Percentiles rank a stretch among this genome's conserved stretches.
Conservation (phyloP, 2,329 filamentous ascomycete genomes). For the Penicillium capsulatum region DNA sequence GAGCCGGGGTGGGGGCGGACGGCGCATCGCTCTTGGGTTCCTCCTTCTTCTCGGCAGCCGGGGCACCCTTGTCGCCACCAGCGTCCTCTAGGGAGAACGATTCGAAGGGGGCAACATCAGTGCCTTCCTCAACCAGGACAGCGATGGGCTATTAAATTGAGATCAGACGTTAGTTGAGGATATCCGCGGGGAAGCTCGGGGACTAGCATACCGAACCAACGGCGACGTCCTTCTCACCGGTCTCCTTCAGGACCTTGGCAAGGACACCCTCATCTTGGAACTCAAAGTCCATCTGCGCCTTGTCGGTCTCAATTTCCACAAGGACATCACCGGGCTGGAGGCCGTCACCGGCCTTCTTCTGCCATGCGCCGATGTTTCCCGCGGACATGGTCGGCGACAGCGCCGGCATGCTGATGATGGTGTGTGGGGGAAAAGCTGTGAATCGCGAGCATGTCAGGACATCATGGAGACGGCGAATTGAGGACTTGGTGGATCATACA, state of each 20-base stretch:
- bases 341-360: conserved; percentile 90
- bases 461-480: neutral
- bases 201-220: conserved; percentile 79
- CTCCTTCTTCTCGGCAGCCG: conserved; percentile 60
- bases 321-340: conserved; percentile 90
- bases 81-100: conserved; percentile 85
- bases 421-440: conserved; percentile 88
- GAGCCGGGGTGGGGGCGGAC: conserved; percentile 58
- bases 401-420: conserved; percentile 94
- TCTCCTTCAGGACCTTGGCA: conserved; percentile 88
- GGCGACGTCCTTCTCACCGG: conserved; percentile 86
- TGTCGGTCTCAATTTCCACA: conserved; percentile 98
- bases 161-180: conserved; percentile 7
- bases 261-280: conserved; percentile 97
- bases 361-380: conserved; percentile 95
- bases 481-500: conserved; percentile 45
- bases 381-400: conserved; percentile 96
- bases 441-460: conserved; percentile 15
- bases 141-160: conserved; percentile 72
- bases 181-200: conserved; percentile 16
- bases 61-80: conserved; percentile 70
- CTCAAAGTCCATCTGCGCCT: conserved; percentile 99
- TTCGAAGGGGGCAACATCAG: conserved; percentile 82
- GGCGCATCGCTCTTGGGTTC: conserved; percentile 45
- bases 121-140: conserved; percentile 85